These are phyloP conservation scores for Zancudomyces culisetae DNA, from an alignment of 371 early-diverging fungal species.

Conservation along the genomic window DNA sequence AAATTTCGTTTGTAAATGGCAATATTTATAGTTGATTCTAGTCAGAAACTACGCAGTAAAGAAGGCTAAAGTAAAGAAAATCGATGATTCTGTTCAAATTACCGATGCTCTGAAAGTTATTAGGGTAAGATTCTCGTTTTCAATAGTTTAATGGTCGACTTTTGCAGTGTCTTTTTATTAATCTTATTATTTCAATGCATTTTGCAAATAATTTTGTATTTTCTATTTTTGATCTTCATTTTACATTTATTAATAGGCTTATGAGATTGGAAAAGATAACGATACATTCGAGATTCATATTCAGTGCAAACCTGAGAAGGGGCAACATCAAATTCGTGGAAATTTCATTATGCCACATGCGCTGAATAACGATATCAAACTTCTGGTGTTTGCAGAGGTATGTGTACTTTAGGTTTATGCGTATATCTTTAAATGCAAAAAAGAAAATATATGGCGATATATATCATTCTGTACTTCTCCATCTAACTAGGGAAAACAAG, in stretches of 20 bases:
- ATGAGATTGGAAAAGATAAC: conserved; percentile 44
- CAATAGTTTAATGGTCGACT: no score
- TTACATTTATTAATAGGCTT: conserved; percentile 29
- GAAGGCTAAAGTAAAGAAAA: no score
- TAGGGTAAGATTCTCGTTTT: no score
- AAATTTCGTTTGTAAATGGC: no score
- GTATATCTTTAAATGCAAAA: not conserved
- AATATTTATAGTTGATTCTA: no score
- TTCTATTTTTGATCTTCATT: no score
- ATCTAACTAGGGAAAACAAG: conserved; percentile 29
- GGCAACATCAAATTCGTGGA: conserved; percentile 53
- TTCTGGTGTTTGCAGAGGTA: conserved; percentile 57
- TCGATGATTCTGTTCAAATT: no score
- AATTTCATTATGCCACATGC: conserved; percentile 45
- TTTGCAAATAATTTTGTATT: no score
- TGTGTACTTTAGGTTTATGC: not conserved
- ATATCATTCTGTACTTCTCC: conserved; percentile 7
- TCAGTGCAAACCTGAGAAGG: conserved; percentile 46
- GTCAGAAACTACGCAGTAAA: no score
- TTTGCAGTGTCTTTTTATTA: no score
- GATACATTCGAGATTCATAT: conserved; percentile 53
- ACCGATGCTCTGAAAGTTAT: no score
- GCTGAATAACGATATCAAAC: conserved; percentile 35
- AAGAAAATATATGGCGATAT: not conserved
- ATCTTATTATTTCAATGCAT: no score